phyloP scores from a whole-genome alignment of 345 rosid genomes.

The Aquilaria malaccensis region DNA sequence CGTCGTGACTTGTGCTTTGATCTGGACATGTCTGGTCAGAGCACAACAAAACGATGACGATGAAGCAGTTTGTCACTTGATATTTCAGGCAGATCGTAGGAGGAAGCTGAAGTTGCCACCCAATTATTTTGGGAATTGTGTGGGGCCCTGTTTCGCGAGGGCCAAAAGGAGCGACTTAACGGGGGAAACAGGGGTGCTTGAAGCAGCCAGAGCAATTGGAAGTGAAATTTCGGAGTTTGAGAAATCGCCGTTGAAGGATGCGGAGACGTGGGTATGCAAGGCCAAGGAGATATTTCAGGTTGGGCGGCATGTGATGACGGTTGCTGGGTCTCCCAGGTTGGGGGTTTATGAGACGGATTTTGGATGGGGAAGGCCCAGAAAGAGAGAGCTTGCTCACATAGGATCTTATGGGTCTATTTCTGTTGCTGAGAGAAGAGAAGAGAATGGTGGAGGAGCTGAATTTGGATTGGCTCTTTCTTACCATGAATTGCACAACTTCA shows the following conservation, averaged over 20 bases:
- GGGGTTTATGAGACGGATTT: constrained; percentile 29
- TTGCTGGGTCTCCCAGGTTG: constrained; percentile 37
- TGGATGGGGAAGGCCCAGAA: constrained; percentile 42
- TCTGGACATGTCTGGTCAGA: constrained; percentile 5
- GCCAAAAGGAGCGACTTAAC: constrained; percentile 15
- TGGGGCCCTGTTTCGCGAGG: constrained; percentile 1
- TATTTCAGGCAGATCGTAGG: not conserved
- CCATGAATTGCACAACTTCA: constrained; percentile 17
- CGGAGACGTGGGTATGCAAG: not conserved
- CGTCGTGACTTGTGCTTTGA: constrained; percentile 4
- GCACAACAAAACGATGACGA: not conserved
- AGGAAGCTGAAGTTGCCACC: constrained; percentile 10
- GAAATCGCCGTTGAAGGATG: constrained; percentile 19
- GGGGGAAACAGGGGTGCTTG: constrained; percentile 26
- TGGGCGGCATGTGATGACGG: not conserved
- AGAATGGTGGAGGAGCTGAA: constrained; percentile 29
- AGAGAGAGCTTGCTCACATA: constrained; percentile 32
- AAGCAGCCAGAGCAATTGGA: constrained; percentile 34
- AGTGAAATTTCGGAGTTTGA: constrained; percentile 20
- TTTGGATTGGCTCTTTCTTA: constrained; percentile 23
- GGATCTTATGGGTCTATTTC: constrained; percentile 20
- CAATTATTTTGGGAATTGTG: constrained; percentile 34
- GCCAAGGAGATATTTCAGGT: not conserved
- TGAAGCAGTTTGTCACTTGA: not conserved
- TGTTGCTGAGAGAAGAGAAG: constrained; percentile 18